Conservation (phyloP, 2,329 filamentous ascomycete genomes). For the Arthrinium puccinioides region DNA sequence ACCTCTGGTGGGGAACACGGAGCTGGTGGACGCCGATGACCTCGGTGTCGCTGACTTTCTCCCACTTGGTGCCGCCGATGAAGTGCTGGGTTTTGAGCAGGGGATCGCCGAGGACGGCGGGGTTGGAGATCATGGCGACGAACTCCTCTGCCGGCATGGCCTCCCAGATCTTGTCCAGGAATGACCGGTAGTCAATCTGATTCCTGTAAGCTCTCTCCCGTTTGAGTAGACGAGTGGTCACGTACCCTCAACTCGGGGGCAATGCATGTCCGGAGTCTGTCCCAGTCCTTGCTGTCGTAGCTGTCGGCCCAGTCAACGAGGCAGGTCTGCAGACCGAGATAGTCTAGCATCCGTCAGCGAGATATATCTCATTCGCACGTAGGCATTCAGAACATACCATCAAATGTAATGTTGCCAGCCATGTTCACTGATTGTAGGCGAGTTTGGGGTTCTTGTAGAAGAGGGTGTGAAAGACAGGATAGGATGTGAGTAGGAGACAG, state of each 20-base stretch:
- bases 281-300: conserved; percentile 60
- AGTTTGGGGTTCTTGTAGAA: background rate
- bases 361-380: background rate
- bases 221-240: background rate
- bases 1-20: conserved; percentile 55
- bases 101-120: conserved; percentile 51
- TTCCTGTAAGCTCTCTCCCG: no score
- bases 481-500: background rate
- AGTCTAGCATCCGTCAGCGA: conserved; percentile 12
- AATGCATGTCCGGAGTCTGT: conserved; percentile 50
- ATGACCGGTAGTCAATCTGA: conserved; percentile 64
- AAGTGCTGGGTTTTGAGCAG: conserved; percentile 59
- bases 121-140: conserved; percentile 50
- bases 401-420: conserved; percentile 8
- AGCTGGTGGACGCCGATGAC: conserved; percentile 55
- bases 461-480: no score
- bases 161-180: conserved; percentile 53
- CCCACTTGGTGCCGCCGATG: conserved; percentile 51
- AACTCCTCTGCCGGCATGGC: conserved; percentile 56
- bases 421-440: conserved; percentile 4
- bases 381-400: background rate
- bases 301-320: conserved; percentile 54
- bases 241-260: conserved; percentile 49
- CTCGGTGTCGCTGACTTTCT: conserved; percentile 49
- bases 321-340: conserved; percentile 22